Base-by-base conservation (phyloP, 1,284 basidiomycete species). In the Apiotrichum porosum region DNA sequence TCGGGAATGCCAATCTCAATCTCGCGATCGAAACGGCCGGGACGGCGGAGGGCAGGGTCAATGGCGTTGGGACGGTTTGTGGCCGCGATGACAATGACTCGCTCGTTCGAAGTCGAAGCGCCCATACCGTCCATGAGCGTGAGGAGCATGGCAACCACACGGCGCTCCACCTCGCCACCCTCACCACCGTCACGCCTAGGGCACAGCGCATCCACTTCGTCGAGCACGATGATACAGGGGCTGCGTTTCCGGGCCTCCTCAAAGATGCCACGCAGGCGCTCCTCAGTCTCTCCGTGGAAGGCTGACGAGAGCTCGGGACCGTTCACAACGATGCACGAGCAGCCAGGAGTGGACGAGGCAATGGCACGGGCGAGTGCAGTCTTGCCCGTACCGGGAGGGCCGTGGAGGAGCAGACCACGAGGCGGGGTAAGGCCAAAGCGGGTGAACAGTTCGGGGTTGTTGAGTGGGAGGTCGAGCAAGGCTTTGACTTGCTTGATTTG, bases 41-140 rank as follows among this genome's bases (percentile, higher is more conserved):
- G 95, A 28, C 95, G 77, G 42, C 95, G 78, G 35, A 99, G 76
- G 0, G 95, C 95, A 24, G 93, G 94, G 71, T 99, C 95, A 51
- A 99, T 90, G 5, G 92, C 88, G 68, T 98, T 97, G 4, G 92
- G 94, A 30, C 95, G 79, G 71, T 99, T 98, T 1, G 95, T 98
- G 0, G 95, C 95, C 1, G 90, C 95, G 52, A 99, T 88, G 18
- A 99, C 89, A 4, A 98, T 86, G 5, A 98, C 89, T 49, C 85
- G 68, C 46, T 68, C 74, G 48, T 19, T 75, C 8, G 32, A 4
- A 3, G 37, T 15, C 5, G 42, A 33, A 17, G 78, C 79, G 30
- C 80, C 80, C 78, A 99, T 86, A 1, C 95, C 95, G 69, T 98
- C 95, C 75, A 99, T 82, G 54, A 97, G 81, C 1, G 95, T 97